phyloP scores from a whole-genome alignment of 2,329 filamentous ascomycete species.

The Beauveria sp. region DNA sequence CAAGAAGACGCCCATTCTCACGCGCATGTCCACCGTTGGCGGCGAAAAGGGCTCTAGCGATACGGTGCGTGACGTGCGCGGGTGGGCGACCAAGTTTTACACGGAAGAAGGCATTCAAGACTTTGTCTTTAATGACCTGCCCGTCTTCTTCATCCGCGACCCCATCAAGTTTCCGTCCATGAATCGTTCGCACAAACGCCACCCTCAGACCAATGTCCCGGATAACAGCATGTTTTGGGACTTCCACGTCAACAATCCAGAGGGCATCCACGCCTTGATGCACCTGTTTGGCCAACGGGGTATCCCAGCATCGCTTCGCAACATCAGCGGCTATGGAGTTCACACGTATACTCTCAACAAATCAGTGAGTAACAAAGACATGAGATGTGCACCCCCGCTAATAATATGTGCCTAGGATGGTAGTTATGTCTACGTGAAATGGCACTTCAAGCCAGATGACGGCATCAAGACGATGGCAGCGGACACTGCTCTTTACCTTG shows the following conservation, averaged over 20 bases:
- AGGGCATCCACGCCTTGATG: constrained; percentile 44
- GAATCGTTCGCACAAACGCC: constrained; percentile 36
- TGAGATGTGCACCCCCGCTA: not conserved
- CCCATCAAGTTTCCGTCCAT: constrained; percentile 39
- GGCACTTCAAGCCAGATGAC: constrained; percentile 39
- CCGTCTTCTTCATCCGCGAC: constrained; percentile 39
- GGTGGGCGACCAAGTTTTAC: constrained; percentile 38
- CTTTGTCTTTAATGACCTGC: constrained; percentile 37
- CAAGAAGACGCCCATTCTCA: constrained; percentile 35
- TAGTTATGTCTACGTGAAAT: constrained; percentile 39
- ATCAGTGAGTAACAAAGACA: not conserved
- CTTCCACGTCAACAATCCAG: constrained; percentile 31
- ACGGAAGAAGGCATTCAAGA: constrained; percentile 22
- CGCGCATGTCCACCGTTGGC: constrained; percentile 60
- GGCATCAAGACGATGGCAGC: constrained; percentile 36
- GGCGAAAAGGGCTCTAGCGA: constrained; percentile 58
- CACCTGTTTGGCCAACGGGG: constrained; percentile 42
- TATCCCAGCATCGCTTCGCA: constrained; percentile 36
- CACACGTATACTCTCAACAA: constrained; percentile 41
- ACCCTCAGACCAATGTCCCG: constrained; percentile 33
- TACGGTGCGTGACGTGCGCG: constrained; percentile 58
- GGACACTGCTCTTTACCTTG: constrained; percentile 27
- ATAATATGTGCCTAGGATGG: constrained; percentile 27
- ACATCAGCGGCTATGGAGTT: constrained; percentile 38
- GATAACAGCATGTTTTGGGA: constrained; percentile 34